phyloP scores from a whole-genome alignment of 768 basidiomycete species.

The Collybia mongolica region DNA sequence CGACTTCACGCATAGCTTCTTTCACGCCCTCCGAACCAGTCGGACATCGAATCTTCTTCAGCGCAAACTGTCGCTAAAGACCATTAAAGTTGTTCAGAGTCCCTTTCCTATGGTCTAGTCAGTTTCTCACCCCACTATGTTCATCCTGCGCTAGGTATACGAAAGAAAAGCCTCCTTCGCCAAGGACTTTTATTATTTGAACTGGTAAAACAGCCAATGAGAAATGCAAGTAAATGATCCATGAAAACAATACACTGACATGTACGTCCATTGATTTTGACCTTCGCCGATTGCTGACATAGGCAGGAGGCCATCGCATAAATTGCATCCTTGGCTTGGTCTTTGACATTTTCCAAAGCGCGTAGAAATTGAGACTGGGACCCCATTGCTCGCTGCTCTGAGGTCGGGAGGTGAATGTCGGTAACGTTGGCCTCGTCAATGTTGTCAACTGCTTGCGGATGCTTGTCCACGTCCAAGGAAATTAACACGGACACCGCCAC shows the following conservation, averaged over 20 bases:
- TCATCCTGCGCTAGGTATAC: slow-evolving; percentile 89
- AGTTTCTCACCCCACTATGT: slow-evolving; percentile 65
- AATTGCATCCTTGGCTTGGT: slow-evolving; percentile 79
- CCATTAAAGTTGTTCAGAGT: slow-evolving; percentile 1
- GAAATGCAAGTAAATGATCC: slow-evolving; percentile 5
- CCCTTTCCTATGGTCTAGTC: background rate
- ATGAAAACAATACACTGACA: slow-evolving; percentile 53
- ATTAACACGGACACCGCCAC: too few species aligned
- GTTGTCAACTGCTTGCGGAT: too few species aligned
- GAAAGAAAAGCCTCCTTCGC: slow-evolving; percentile 95
- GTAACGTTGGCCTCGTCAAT: background rate
- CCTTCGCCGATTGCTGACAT: slow-evolving; percentile 77
- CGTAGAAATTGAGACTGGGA: slow-evolving; percentile 38
- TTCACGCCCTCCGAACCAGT: slow-evolving; percentile 85
- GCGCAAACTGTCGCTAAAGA: slow-evolving; percentile 80
- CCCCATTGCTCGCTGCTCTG: slow-evolving; percentile 12
- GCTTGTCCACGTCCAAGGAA: too few species aligned
- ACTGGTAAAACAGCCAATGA: slow-evolving; percentile 41
- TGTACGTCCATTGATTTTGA: slow-evolving; percentile 95
- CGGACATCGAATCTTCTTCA: slow-evolving; percentile 96
- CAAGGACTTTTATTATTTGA: slow-evolving; percentile 88
- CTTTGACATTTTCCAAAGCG: slow-evolving; percentile 57
- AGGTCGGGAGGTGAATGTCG: background rate
- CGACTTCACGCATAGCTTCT: slow-evolving; percentile 86
- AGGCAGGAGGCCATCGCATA: slow-evolving; percentile 81